Conservation (phyloP, 768 basidiomycete genomes). For the Candolleomyces aberdarensis region DNA sequence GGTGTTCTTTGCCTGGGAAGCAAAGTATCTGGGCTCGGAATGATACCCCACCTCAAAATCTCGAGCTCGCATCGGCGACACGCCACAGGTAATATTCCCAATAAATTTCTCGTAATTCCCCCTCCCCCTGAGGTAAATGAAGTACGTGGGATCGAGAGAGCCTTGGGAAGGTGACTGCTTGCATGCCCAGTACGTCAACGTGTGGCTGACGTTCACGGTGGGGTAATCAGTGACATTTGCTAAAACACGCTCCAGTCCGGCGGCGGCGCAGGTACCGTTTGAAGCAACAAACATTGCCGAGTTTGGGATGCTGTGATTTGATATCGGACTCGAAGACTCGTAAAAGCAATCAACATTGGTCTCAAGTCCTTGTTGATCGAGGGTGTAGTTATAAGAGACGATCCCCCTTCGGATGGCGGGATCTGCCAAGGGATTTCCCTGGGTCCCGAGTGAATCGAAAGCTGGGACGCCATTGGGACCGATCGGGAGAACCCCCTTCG, state of each 20-base stretch:
- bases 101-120: background rate
- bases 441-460: slow-evolving; percentile 5
- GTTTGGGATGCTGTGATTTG: background rate
- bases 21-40: background rate
- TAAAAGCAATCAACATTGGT: slow-evolving; percentile 18
- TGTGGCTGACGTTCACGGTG: background rate
- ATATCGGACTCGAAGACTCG: slow-evolving; percentile 9
- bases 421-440: slow-evolving; percentile 8
- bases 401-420: background rate
- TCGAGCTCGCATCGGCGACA: background rate
- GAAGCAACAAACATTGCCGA: background rate
- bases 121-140: background rate
- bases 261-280: background rate
- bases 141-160: background rate
- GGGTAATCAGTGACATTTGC: background rate
- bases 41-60: background rate
- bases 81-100: background rate
- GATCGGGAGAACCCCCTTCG: slow-evolving; percentile 19
- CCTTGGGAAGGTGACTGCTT: background rate
- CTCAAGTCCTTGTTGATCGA: slow-evolving; percentile 20
- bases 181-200: background rate
- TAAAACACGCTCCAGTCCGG: background rate
- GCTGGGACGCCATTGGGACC: slow-evolving; percentile 21
- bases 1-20: background rate
- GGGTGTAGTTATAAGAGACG: slow-evolving; percentile 18